Evolutionary conservation across 176 grass and related monocot species (phyloP).

Genomic region (Oryza meyeriana): DNA sequence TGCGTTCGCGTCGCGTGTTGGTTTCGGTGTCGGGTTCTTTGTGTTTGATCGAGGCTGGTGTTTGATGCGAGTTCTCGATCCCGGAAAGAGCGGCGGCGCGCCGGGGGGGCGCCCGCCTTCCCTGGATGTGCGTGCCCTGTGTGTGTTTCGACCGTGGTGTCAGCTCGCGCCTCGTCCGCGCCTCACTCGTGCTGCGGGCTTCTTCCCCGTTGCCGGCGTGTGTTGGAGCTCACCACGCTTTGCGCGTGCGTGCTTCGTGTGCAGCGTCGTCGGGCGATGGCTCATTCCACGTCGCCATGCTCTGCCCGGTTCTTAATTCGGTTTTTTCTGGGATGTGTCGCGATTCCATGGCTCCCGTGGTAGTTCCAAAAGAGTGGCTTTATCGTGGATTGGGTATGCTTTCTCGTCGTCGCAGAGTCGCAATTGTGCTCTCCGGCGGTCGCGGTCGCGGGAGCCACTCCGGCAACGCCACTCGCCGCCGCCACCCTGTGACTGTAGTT

Average conservation of each 20-base stretch:
- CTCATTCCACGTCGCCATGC: not conserved
- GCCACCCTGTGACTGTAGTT: not conserved
- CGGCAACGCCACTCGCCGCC: not conserved
- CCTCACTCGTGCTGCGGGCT: too few species aligned
- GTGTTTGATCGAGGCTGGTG: conserved; percentile 7
- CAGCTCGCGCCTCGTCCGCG: not conserved
- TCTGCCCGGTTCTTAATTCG: not conserved
- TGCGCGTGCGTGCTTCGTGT: not conserved
- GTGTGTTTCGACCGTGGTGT: not conserved
- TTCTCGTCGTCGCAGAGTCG: not conserved
- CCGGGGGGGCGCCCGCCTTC: not conserved
- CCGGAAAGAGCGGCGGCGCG: not conserved
- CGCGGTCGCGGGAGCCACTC: not conserved
- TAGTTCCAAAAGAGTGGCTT: not conserved
- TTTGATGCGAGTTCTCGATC: conserved; percentile 7
- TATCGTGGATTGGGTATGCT: not conserved
- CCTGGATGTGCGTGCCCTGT: not conserved
- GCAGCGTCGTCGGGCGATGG: not conserved
- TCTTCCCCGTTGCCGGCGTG: not conserved
- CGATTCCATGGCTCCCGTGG: not conserved
- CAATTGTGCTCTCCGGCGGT: not conserved
- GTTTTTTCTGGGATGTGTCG: not conserved
- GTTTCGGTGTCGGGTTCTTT: conserved; percentile 27
- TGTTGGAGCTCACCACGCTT: not conserved
- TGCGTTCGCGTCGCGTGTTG: not conserved